Evolutionary conservation across 257 asterid genomes (phyloP).

Genomic region (Thymus quinquecostatus): DNA sequence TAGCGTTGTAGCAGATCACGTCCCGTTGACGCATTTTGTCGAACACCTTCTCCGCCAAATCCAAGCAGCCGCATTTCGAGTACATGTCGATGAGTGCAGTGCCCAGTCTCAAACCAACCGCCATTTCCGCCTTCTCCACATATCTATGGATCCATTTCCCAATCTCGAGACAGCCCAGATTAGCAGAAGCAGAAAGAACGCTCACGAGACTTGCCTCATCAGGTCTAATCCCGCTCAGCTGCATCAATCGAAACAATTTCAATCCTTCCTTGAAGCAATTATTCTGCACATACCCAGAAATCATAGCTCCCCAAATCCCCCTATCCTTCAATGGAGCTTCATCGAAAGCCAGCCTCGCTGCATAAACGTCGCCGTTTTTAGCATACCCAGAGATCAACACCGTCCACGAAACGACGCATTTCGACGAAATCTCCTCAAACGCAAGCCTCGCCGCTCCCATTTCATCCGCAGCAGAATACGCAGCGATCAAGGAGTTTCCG

Average conservation of each 20-base stretch:
- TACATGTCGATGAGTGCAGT: conserved; percentile 71
- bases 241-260: conserved; percentile 66
- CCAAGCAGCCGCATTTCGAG: conserved; percentile 67
- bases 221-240: conserved; percentile 56
- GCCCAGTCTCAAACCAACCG: conserved; percentile 46
- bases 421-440: conserved; percentile 58
- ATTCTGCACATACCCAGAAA: conserved; percentile 74
- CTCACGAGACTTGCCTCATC: conserved; percentile 68
- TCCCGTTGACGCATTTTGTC: conserved; percentile 59
- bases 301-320: conserved; percentile 79
- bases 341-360: conserved; percentile 65
- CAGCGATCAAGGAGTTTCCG: conserved; percentile 54
- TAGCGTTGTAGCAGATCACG: conserved; percentile 67
- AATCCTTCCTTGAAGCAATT: conserved; percentile 78
- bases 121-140: conserved; percentile 40
- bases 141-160: conserved; percentile 72
- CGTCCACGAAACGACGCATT: conserved; percentile 67
- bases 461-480: conserved; percentile 55
- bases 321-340: conserved; percentile 65
- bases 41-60: conserved; percentile 58
- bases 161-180: conserved; percentile 63
- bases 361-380: conserved; percentile 55
- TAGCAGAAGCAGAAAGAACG: conserved; percentile 64
- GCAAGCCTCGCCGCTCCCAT: conserved; percentile 57
- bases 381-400: conserved; percentile 67